phyloP scores from a whole-genome alignment of 1,139 yeast genomes.

The Candida sp. region DNA sequence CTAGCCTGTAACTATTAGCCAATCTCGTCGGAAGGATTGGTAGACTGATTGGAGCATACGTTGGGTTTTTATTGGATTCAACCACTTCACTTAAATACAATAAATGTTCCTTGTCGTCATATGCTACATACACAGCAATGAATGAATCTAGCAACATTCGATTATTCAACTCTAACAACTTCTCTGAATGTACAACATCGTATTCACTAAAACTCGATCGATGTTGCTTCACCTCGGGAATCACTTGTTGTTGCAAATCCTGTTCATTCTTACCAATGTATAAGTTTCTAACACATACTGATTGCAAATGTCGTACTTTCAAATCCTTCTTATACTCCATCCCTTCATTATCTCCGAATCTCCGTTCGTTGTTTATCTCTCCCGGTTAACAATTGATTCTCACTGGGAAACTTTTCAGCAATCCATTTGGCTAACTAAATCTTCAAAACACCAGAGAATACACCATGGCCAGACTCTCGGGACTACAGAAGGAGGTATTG shows the following conservation, averaged over 20 bases:
- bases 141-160: slow-evolving; percentile 1
- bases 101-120: slow-evolving; percentile 6
- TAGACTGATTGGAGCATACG: slow-evolving; percentile 24
- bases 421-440: neutral
- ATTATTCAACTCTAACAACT: neutral
- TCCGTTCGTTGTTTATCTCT: neutral
- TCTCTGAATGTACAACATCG: neutral
- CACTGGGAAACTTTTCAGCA: neutral
- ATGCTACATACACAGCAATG: neutral
- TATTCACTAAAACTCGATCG: neutral
- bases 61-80: slow-evolving; percentile 21
- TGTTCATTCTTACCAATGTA: neutral
- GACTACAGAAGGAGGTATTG: slow-evolving; percentile 62
- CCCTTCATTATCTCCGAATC: neutral
- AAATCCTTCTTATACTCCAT: slow-evolving; percentile 3
- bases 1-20: slow-evolving; percentile 11
- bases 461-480: slow-evolving; percentile 47
- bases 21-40: slow-evolving; percentile 15
- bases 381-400: neutral
- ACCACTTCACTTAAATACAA: slow-evolving; percentile 37
- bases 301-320: slow-evolving; percentile 2
- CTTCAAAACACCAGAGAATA: neutral
- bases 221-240: neutral
- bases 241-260: neutral
- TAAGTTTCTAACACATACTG: neutral